Evolutionary conservation across 2,329 filamentous ascomycete genomes (phyloP), one percentile per base, ranked within the genome.

Genomic region (Capronia coronata): DNA sequence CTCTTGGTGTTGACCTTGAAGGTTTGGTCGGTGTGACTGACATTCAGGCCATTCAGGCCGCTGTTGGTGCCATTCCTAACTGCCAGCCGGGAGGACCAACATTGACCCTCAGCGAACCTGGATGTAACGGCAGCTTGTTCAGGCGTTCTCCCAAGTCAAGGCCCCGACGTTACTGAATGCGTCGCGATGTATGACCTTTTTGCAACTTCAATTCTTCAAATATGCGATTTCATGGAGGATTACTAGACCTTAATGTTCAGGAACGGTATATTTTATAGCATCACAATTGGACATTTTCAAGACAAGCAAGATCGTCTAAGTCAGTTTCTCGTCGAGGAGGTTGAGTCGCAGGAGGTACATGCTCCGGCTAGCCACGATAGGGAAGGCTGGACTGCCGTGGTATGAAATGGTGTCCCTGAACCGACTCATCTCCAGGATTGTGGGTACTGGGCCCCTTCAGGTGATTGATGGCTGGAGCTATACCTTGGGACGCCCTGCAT

Each of bases 51-150:
- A 43, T 49, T 14, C 38, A 49, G 19, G 38, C 39, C 7, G 46
- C 46, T n/a, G 32, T 49, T 35, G 46, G 16, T 14, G 39, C 38
- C 13, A 14, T 43, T 9, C 46, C 40, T 13, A 27, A 25, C 14
- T 49, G 46, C 22, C 11, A 30, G 4, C 46, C 46, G 8, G 22
- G 29, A 7, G 44, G 44, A 13, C 27, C 16, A 27, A 21, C 29
- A 13, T n/a, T 49, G 37, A 25, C 25, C 13, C 27, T 48, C 14
- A 48, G 46, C 18, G 46, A 49, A 10, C 46, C 46, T 16, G 27
- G 38, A 16, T 49, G 46, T 49, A 3, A 14, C 14, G 19, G 22
- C n/a, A 38, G 16, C 22, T 9, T 49, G 6, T 29, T 49, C 40
- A 49, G 42, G 21, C 46, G 46, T 19, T 30, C 40, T 13, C 8